Evolutionary conservation across 257 asterid species (phyloP), one percentile per base, ranked within the genome.

Genomic region (Anisodus acutangulus): DNA sequence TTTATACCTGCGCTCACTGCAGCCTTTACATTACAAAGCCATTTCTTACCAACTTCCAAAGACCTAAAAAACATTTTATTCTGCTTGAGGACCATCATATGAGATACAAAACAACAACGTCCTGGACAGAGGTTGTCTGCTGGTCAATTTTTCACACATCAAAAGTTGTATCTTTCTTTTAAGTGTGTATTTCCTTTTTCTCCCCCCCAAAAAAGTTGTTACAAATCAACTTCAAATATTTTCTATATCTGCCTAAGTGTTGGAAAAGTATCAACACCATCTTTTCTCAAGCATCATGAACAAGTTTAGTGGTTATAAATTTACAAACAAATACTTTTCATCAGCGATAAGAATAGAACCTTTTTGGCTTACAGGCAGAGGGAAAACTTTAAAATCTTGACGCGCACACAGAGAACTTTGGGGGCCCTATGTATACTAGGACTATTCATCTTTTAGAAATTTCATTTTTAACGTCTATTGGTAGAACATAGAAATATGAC

Each of bases 1-100:
- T 22, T 11, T 55, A 55, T 55, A 1, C 55, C 1, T 16, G 64
- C 5, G 26, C 64, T 58, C 3, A 3, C 47, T 66, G 47, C 72
- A 66, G 72, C 45, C 47, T 66, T 66, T 66, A 12, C 72, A 35
- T 66, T 31, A 66, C 47, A 66, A 26, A 31, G 47, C 19, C 15
- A 5, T 66, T 64, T 31, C 71, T 64, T 64, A 64, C 71, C 71
- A 26, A 64, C 31, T 64, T 66, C 10, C 72, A 66, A 66, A 31
- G 72, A 66, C 72, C 3, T 31, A 66, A 35, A 64, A 64, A 63
- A 26, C 71, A 64, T 64, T 64, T 31, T 31, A 64, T 26, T 64
- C 71, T 58, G 64, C 64, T 59, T 59, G 64, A 31, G 35, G 35
- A 31, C 35, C 2, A 62, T 62, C 7, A 8, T 9, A 26, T 10